Evolutionary conservation across 768 basidiomycete genomes (phyloP).

Genomic region (Agaricus blazei): DNA sequence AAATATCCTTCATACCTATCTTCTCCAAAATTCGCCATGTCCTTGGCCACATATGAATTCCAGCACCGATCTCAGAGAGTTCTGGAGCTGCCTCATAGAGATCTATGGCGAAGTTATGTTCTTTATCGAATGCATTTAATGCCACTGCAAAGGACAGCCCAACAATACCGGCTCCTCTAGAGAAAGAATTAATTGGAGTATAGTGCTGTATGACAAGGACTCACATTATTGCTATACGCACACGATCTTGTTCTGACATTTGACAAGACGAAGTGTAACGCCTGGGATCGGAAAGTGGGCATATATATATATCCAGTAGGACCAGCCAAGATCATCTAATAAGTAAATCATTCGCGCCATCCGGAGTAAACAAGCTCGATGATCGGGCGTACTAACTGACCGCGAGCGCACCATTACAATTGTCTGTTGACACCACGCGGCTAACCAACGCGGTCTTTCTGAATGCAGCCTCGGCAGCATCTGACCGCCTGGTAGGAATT

Average conservation of each 20-base stretch:
- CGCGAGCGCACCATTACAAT: no score
- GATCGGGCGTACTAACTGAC: no score
- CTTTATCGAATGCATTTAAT: slow-evolving; percentile 18
- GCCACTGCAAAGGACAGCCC: slow-evolving; percentile 32
- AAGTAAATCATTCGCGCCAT: no score
- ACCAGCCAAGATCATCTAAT: no score
- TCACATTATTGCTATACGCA: slow-evolving; percentile 2
- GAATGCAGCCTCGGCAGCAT: no score
- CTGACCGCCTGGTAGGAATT: no score
- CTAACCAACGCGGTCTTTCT: no score
- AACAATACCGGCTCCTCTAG: slow-evolving; percentile 37
- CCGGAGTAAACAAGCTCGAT: no score
- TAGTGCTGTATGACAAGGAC: slow-evolving; percentile 12
- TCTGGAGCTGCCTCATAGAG: slow-evolving; percentile 36
- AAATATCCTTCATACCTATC: slow-evolving; percentile 8
- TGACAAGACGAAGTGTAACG: not conserved
- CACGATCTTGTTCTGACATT: slow-evolving; percentile 3
- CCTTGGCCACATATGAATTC: slow-evolving; percentile 31
- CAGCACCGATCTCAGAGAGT: slow-evolving; percentile 40
- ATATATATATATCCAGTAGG: no score
- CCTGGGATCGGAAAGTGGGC: not conserved
- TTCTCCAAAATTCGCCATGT: slow-evolving; percentile 12
- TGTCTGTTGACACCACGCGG: no score
- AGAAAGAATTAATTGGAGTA: slow-evolving; percentile 2
- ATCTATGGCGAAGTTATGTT: slow-evolving; percentile 24